These are phyloP conservation scores for Coprinellus micaceus DNA, from an alignment of 768 basidiomycete species.

Conservation along the genomic window DNA sequence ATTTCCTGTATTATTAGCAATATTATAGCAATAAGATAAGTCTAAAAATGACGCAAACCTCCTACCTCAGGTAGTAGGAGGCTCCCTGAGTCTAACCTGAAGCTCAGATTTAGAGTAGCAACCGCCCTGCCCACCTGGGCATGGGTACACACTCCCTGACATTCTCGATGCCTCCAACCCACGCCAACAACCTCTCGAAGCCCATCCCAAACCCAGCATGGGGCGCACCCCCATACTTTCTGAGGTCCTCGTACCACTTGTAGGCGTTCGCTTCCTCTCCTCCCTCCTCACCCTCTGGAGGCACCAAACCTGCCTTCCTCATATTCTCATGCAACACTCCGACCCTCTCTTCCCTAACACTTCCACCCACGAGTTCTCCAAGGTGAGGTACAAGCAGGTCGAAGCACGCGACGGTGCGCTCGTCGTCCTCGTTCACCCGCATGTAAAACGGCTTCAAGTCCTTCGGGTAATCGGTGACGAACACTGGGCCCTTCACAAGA, in stretches of 20 bases:
- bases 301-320: slow-evolving; percentile 27
- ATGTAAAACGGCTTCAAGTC: slow-evolving; percentile 94
- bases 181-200: slow-evolving; percentile 85
- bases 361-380: slow-evolving; percentile 92
- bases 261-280: slow-evolving; percentile 37
- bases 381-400: slow-evolving; percentile 86
- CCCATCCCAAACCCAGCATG: slow-evolving; percentile 97
- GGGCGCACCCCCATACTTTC: slow-evolving; percentile 81
- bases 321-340: slow-evolving; percentile 52
- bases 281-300: too few relatives aligned
- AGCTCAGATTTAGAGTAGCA: slow-evolving; percentile 1
- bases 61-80: too few relatives aligned
- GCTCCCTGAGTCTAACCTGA: too few relatives aligned
- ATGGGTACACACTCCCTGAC: slow-evolving; percentile 91
- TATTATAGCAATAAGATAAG: too few relatives aligned
- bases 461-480: slow-evolving; percentile 87
- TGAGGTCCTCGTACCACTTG: slow-evolving; percentile 79
- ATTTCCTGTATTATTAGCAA: too few relatives aligned
- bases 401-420: slow-evolving; percentile 76
- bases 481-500: slow-evolving; percentile 71
- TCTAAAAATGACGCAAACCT: too few relatives aligned
- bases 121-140: slow-evolving; percentile 82
- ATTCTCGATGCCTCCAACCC: slow-evolving; percentile 85
- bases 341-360: slow-evolving; percentile 75
- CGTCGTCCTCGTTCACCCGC: slow-evolving; percentile 57